Conservation (phyloP, 2,329 filamentous ascomycete species). For the Trichoderma koningii region DNA sequence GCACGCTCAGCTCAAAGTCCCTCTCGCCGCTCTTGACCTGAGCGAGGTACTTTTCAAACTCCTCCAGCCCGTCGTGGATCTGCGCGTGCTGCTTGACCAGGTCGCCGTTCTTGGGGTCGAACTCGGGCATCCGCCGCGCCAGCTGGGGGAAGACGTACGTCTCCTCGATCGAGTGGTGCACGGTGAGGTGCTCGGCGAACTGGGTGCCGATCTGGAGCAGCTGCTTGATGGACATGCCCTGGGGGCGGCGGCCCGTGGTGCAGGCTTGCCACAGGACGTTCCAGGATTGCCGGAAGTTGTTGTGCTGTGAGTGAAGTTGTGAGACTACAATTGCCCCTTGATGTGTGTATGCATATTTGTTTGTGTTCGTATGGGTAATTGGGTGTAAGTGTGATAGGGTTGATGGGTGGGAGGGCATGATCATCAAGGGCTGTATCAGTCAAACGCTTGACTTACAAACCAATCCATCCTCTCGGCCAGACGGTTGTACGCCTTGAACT, state of each 20-base stretch:
- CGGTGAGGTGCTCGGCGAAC: constrained; percentile 69
- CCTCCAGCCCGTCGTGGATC: constrained; percentile 77
- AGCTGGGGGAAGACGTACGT: constrained; percentile 76
- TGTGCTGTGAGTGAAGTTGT: constrained; percentile 56
- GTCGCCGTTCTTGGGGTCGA: constrained; percentile 57
- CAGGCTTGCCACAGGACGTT: constrained; percentile 69
- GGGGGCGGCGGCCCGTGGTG: constrained; percentile 58
- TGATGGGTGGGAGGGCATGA: too few species aligned
- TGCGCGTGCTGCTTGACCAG: constrained; percentile 72
- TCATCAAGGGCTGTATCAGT: too few species aligned
- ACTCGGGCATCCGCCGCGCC: constrained; percentile 77
- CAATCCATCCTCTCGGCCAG: constrained; percentile 74
- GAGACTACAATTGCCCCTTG: background rate
- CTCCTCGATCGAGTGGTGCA: constrained; percentile 85
- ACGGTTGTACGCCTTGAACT: constrained; percentile 72
- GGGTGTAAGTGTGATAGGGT: background rate
- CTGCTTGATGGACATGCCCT: constrained; percentile 64
- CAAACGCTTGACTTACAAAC: constrained; percentile 54
- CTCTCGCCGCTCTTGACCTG: constrained; percentile 64
- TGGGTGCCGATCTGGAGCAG: constrained; percentile 69
- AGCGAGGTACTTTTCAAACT: constrained; percentile 65
- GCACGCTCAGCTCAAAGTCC: constrained; percentile 56
- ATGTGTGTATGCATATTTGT: background rate
- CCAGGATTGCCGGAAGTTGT: constrained; percentile 75
- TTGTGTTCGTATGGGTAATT: background rate